Evolutionary conservation across 2,329 filamentous ascomycete genomes (phyloP), one percentile per base, ranked within the genome.

Genomic region (Stagonosporopsis rhizophila): DNA sequence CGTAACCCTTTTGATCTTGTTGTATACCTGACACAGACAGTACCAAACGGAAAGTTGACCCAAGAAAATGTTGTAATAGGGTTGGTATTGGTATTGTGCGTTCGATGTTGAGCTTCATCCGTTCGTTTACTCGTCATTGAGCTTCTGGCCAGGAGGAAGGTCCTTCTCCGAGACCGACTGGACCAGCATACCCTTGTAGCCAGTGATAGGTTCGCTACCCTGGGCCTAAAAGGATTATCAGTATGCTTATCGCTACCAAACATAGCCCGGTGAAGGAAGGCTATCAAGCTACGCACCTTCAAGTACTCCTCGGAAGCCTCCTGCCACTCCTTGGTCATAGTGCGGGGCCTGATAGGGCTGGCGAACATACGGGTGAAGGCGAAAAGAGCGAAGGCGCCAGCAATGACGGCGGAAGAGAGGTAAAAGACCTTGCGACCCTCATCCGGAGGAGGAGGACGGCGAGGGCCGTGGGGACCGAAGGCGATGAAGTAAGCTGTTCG

Each of bases 281-380:
- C 45, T 23, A 22, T 23, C n/a, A 32, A 37, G 37, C 17, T 53
- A 80, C 87, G 72, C 82, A 96, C 94, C 86, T 88, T 93, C 78
- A 97, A 84, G 80, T 90, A 95, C 83, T 97, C 95, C 81, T 99
- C 96, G 68, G 89, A 85, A 69, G 89, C 89, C 83, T 98, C 92
- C 83, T 99, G 92, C 87, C 90, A 98, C 81, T 99, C 95, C 85
- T 91, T 90, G 82, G 84, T 94, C 93, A 99, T 96, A 73, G 94
- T 96, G 78, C 83, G 82, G 67, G 95, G 95, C 52, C 70, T 69
- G 62, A 85, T 74, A 58, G 86, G 85, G 76, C 67, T 75, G 72
- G 90, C 92, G 77, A 91, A 88, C 67, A 84, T 66, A 72, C 93
- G 90, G 76, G 90, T 85, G 70, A 79, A 61, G 71, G 82, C 82